Base-by-base conservation (phyloP, 1,284 basidiomycete genomes). In the Abortiporus biennis region DNA sequence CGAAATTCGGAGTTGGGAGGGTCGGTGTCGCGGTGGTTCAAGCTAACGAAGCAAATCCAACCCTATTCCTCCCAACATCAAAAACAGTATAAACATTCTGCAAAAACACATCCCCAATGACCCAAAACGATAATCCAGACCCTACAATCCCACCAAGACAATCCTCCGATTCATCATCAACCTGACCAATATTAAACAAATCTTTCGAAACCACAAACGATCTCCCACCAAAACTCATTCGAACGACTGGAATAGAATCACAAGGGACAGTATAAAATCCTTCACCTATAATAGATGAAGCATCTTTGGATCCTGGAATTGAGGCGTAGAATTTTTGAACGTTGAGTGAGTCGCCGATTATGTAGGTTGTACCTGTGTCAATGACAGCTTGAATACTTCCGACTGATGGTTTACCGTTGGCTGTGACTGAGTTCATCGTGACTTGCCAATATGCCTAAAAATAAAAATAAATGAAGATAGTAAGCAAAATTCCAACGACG, bases 341-440 rank as follows among this genome's bases (percentile, higher is more conserved):
- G 19, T 68, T 61, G 25, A 62, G 46, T 0, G 64, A 53, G 34
- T 72, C 68, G 22, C 72, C 75, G 2, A 73, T 54, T 54, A 80
- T 65, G 46, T 78, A 54, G 34, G 75, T 73, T 11, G 72, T 72
- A 31, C 72, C 71, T 3, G 70, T 69, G 55, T 71, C 67, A 40
- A 67, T 54, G 50, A 71, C 57, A 13, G 63, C 9, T n/a, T 50
- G 46, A 23, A 63, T 22, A 11, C 47, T 42, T 2, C 43, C 49
- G 22, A 24, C 21, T 49, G 56, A 4, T 55, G 23, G 4, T 13
- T 46, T 35, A 47, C 50, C 48, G 39, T 60, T 56, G 16, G 69
- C 60, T 24, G 56, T 45, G 3, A 69, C 49, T 4, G 50, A 50
- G 34, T 65, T 62, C 37, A 69, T 51, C 6, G 11, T 27, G 12